phyloP scores from a whole-genome alignment of 805 yeast species.

The Suhomyces prunicola region DNA sequence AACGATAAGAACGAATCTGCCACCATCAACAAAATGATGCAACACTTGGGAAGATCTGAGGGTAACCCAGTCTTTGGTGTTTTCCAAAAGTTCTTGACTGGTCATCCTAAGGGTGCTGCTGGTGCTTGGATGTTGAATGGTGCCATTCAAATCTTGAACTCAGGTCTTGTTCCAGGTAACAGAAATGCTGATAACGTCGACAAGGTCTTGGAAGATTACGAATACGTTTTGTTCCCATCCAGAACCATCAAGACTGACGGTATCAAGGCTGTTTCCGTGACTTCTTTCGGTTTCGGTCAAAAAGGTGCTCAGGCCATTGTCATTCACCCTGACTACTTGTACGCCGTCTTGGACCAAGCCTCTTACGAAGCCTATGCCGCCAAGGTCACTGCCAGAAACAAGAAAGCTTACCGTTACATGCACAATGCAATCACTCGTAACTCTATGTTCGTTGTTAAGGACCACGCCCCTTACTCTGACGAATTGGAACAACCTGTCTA shows the following conservation, averaged over 20 bases:
- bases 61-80: constrained; percentile 98
- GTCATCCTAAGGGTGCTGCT: constrained; percentile 99
- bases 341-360: constrained; percentile 69
- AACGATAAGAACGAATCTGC: constrained; percentile 97
- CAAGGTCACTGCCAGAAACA: constrained; percentile 78
- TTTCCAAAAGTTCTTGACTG: constrained; percentile 98
- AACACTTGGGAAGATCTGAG: constrained; percentile 91
- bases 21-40: constrained; percentile 88
- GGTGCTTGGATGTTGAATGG: constrained; percentile 99
- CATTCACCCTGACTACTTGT: constrained; percentile 90
- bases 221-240: constrained; percentile 90
- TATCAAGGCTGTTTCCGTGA: constrained; percentile 92
- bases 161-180: constrained; percentile 97
- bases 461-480: constrained; percentile 85
- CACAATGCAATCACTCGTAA: constrained; percentile 91
- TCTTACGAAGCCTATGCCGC: constrained; percentile 68
- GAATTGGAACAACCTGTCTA: constrained; percentile 88
- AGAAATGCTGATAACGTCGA: constrained; percentile 98
- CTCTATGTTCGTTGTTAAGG: constrained; percentile 89
- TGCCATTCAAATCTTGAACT: constrained; percentile 85
- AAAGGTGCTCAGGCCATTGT: constrained; percentile 97
- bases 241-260: constrained; percentile 93
- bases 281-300: constrained; percentile 99
- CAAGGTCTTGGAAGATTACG: constrained; percentile 72
- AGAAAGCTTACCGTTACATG: constrained; percentile 88